Evolutionary conservation across 441 rosid species (phyloP), one percentile per base, ranked within the genome.

Genomic region (Erysimum cheiri): DNA sequence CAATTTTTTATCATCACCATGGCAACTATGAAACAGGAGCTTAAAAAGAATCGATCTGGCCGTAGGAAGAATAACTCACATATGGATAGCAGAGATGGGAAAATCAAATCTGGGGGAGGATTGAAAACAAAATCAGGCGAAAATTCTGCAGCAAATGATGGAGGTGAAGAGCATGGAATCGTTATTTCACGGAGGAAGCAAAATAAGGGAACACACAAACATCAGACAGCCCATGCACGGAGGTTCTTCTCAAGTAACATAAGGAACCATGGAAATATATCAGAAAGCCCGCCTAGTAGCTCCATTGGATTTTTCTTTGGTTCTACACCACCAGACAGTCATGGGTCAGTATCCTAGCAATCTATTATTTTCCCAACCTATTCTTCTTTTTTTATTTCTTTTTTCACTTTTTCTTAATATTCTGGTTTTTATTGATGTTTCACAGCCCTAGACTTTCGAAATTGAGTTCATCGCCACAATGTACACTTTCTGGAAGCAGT

Each of bases 261-360:
- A 49, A 88, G 82, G 77, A 90, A 86, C 80, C 93, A 84, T 56
- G 92, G 90, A 75, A 35, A 62, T 58, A 46, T 82, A 74, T 92
- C 98, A 39, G 99, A 95, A 87, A 92, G 96, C 78, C 99, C 98
- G 19, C 99, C 99, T 24, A 92, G 96, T 75, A 83, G 83, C 80
- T 89, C 99, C 29, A 87, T 95, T 60, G 99, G 99, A 66, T 95
- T 78, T 82, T 95, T 90, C 94, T 95, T 85, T 77, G 88, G 98
- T 59, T 90, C 98, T 65, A 95, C 97, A 4, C 97, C 99, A 70
- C 99, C 99, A 49, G 99, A 95, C 73, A 83, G 70, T 77, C 84
- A 85, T 28, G 84, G 98, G 99, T 92, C 69, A 82, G 98, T 83
- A 31, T 56, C 72, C 33, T 56, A 73, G 61, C 71, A 29, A 26